These are phyloP conservation scores for Auriscalpium vulgare DNA, from an alignment of 768 basidiomycete genomes.

Conservation along the genomic window DNA sequence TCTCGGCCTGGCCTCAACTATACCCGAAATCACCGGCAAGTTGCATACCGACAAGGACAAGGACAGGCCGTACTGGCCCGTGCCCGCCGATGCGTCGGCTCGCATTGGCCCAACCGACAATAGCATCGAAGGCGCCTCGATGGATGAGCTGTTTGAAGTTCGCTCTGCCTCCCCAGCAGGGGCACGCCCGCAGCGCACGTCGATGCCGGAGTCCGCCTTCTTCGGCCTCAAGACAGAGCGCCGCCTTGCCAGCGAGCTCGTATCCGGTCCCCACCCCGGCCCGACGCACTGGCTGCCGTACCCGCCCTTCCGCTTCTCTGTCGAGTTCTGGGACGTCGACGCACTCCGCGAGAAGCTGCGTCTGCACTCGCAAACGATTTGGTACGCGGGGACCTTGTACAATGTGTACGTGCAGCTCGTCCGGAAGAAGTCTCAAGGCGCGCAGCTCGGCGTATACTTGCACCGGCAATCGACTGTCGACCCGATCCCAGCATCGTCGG, in stretches of 20 bases:
- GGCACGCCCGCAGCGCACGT: slow-evolving; percentile 20
- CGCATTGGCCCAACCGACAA: slow-evolving; percentile 64
- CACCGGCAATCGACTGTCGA: slow-evolving; percentile 81
- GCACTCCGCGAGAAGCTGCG: slow-evolving; percentile 77
- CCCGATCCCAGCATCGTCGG: slow-evolving; percentile 65
- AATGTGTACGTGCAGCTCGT: slow-evolving; percentile 88
- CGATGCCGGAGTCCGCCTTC: slow-evolving; percentile 43
- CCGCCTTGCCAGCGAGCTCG: slow-evolving; percentile 33
- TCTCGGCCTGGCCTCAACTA: slow-evolving; percentile 52
- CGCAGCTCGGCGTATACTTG: slow-evolving; percentile 82
- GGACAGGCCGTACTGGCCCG: slow-evolving; percentile 47
- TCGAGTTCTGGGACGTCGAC: slow-evolving; percentile 88
- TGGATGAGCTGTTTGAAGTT: slow-evolving; percentile 61
- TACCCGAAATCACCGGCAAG: slow-evolving; percentile 39
- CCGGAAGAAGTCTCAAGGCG: slow-evolving; percentile 54
- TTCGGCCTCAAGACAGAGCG: slow-evolving; percentile 52
- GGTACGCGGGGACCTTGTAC: slow-evolving; percentile 84
- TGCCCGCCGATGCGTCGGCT: slow-evolving; percentile 60
- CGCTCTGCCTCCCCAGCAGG: slow-evolving; percentile 16
- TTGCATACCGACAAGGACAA: slow-evolving; percentile 16
- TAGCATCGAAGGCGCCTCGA: slow-evolving; percentile 42
- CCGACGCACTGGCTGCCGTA: slow-evolving; percentile 55
- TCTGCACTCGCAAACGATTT: slow-evolving; percentile 77
- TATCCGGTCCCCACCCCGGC: slow-evolving; percentile 35
- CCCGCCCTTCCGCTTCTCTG: slow-evolving; percentile 77